phyloP scores from a whole-genome alignment of 768 basidiomycete species.

The Paxillus ammoniavirescens region DNA sequence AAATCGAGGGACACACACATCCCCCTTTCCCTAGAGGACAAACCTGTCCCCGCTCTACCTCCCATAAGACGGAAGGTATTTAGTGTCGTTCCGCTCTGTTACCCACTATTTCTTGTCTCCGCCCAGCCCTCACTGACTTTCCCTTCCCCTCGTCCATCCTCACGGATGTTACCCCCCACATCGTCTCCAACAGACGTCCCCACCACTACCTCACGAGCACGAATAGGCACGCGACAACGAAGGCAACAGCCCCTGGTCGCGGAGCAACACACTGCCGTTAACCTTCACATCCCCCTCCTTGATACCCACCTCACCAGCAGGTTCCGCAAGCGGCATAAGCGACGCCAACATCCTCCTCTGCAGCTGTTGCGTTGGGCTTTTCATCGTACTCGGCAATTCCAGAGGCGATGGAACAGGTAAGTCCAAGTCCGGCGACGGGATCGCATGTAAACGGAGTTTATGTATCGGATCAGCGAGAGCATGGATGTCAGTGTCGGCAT shows the following conservation, averaged over 20 bases:
- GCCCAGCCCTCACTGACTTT: background rate
- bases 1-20: background rate
- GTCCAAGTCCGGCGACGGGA: conserved; percentile 3
- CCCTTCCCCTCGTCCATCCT: background rate
- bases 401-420: background rate
- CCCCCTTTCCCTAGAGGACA: background rate
- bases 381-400: background rate
- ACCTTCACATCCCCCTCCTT: background rate
- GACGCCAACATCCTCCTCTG: background rate
- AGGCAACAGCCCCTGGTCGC: background rate
- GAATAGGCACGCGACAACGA: background rate
- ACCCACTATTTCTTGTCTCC: background rate
- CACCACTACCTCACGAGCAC: no score
- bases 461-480: background rate
- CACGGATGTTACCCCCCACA: no score
- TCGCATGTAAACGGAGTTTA: background rate
- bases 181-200: background rate
- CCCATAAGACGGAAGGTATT: background rate
- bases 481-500: background rate
- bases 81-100: background rate
- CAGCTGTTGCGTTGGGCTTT: background rate
- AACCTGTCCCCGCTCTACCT: background rate
- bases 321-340: conserved; percentile 1
- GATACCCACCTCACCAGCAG: background rate
- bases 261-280: background rate